Percentiles rank a stretch among this genome's conserved stretches.
Evolutionary conservation across 2,329 filamentous ascomycete species (phyloP).

Genomic region (Aspergillus ochraceus): DNA sequence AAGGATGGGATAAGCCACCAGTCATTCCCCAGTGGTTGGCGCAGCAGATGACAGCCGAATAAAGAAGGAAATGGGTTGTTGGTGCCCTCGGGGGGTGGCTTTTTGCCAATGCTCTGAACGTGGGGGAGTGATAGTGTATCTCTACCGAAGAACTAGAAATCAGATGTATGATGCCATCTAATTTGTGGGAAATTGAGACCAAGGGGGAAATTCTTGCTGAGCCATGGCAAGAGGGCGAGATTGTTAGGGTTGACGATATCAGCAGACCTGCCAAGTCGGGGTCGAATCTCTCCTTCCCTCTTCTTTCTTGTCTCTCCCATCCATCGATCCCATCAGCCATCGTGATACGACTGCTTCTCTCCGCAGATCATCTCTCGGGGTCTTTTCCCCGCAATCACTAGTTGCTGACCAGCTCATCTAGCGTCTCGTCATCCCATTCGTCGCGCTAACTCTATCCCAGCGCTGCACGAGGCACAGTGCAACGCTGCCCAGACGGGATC

Average conservation of each 20-base stretch:
- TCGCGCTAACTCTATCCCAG: constrained; percentile 14
- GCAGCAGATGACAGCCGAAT: constrained; percentile 47
- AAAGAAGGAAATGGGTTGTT: background rate
- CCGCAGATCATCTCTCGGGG: background rate
- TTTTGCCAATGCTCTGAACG: background rate
- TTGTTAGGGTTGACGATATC: background rate
- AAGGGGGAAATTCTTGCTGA: background rate
- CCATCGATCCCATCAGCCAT: background rate
- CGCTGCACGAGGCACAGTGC: background rate
- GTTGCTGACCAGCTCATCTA: background rate
- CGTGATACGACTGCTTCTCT: background rate
- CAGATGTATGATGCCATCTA: background rate
- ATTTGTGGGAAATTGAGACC: background rate
- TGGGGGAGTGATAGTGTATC: background rate
- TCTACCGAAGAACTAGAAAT: background rate
- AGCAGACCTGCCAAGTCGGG: constrained; percentile 1
- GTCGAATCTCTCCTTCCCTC: background rate
- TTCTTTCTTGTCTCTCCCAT: background rate
- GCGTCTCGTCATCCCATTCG: background rate
- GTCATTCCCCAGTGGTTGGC: constrained; percentile 61
- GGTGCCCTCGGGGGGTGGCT: background rate
- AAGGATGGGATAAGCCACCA: constrained; percentile 62
- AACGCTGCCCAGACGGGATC: constrained; percentile 11
- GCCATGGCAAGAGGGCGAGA: background rate
- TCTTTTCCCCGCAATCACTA: background rate